Conservation (phyloP, 352 stramenopile genomes). For the Globisporangium barbulae region DNA sequence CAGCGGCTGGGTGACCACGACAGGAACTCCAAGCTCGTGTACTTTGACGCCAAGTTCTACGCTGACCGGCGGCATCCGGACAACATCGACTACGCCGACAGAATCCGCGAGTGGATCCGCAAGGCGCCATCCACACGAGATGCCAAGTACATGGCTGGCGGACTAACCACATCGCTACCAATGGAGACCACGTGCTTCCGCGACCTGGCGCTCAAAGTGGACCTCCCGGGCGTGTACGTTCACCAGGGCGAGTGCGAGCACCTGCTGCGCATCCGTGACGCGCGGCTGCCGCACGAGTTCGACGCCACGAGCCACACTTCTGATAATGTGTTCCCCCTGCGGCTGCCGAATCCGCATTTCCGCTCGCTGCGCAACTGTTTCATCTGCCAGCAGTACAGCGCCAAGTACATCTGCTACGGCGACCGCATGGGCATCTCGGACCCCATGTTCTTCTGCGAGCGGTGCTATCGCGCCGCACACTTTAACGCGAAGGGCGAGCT, state of each 20-base stretch:
- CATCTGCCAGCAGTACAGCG: constrained; percentile 70
- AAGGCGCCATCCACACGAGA: constrained; percentile 27
- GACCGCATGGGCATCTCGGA: constrained; percentile 59
- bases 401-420: constrained; percentile 77
- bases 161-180: not conserved
- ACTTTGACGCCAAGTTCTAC: constrained; percentile 63
- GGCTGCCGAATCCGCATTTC: constrained; percentile 47
- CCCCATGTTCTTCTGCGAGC: constrained; percentile 79
- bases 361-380: constrained; percentile 63
- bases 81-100: constrained; percentile 48
- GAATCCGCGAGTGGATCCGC: constrained; percentile 56
- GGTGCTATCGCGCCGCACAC: constrained; percentile 66
- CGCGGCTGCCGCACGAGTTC: constrained; percentile 48
- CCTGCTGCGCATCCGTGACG: constrained; percentile 59
- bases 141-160: constrained; percentile 27
- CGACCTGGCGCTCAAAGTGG: constrained; percentile 49
- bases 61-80: constrained; percentile 35
- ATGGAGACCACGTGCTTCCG: constrained; percentile 50
- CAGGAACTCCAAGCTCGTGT: constrained; percentile 49
- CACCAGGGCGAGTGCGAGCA: constrained; percentile 81
- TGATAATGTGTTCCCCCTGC: constrained; percentile 48
- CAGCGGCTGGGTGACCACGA: constrained; percentile 44
- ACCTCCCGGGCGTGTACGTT: constrained; percentile 62
- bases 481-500: constrained; percentile 51
- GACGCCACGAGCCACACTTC: constrained; percentile 27